Conservation (phyloP, 2,329 filamentous ascomycete species). For the Fusarium xylarioides region DNA sequence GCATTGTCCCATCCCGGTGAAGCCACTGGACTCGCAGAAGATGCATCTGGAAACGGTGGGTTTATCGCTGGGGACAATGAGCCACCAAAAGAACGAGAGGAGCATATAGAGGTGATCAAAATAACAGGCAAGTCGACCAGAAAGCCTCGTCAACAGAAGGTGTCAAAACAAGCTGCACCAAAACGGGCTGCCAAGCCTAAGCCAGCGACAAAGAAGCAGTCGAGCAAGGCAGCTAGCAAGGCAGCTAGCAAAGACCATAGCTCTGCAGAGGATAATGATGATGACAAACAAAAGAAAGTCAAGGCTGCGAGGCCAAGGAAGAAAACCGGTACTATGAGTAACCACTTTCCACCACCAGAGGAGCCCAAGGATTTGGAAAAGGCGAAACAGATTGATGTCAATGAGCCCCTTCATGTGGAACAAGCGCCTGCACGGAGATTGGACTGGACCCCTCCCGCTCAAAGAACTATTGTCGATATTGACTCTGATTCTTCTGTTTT, state of each 20-base stretch:
- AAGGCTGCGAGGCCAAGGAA: slow-evolving; percentile 24
- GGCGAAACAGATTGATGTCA: slow-evolving; percentile 33
- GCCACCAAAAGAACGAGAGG: neutral
- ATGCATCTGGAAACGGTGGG: neutral
- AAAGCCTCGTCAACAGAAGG: slow-evolving; percentile 32
- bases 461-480: slow-evolving; percentile 46
- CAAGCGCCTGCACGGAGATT: slow-evolving; percentile 63
- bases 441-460: slow-evolving; percentile 74
- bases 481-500: slow-evolving; percentile 45
- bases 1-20: neutral
- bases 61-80: neutral
- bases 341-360: slow-evolving; percentile 43
- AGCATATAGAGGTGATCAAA: slow-evolving; percentile 39
- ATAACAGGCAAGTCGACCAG: slow-evolving; percentile 23
- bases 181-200: slow-evolving; percentile 9
- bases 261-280: neutral
- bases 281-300: slow-evolving; percentile 48
- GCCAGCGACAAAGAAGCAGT: neutral
- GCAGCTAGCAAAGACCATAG: neutral
- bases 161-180: slow-evolving; percentile 19
- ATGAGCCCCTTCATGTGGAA: slow-evolving; percentile 53
- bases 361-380: slow-evolving; percentile 23
- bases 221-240: neutral
- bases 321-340: slow-evolving; percentile 46
- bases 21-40: neutral